Evolutionary conservation across 2,329 filamentous ascomycete species (phyloP).

Genomic region (Exophiala sp.): DNA sequence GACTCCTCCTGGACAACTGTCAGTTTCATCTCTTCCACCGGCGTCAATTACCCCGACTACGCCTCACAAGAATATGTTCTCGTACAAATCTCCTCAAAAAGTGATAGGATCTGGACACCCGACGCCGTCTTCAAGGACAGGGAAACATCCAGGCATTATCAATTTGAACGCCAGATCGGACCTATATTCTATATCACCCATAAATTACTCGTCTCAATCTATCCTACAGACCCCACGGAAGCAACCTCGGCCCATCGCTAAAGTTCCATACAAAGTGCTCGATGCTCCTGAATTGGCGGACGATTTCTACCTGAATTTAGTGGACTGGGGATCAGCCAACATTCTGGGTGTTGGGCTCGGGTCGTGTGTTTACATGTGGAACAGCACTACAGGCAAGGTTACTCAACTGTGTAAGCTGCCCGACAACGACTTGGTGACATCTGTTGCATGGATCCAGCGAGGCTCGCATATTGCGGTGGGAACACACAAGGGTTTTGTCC

Average conservation of each 20-base stretch:
- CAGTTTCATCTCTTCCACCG: conserved; percentile 59
- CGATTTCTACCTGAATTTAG: conserved; percentile 94
- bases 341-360: conserved; percentile 88
- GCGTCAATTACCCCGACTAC: conserved; percentile 81
- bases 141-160: conserved; percentile 62
- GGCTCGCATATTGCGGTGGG: conserved; percentile 94
- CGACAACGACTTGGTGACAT: conserved; percentile 82
- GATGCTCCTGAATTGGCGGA: conserved; percentile 94
- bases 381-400: conserved; percentile 81
- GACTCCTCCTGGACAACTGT: conserved; percentile 67
- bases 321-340: conserved; percentile 96
- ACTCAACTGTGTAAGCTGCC: conserved; percentile 89
- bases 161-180: conserved; percentile 88
- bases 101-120: conserved; percentile 69
- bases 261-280: conserved; percentile 95
- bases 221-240: conserved; percentile 87
- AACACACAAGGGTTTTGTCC: conserved; percentile 86
- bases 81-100: conserved; percentile 70
- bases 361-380: conserved; percentile 97
- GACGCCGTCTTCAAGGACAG: conserved; percentile 82
- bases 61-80: conserved; percentile 95
- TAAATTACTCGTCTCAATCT: conserved; percentile 85
- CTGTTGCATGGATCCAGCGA: conserved; percentile 96
- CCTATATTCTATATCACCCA: conserved; percentile 90
- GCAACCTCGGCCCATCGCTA: conserved; percentile 82